Evolutionary conservation across 352 stramenopile genomes (phyloP).

Genomic region (Pythium coloratum): DNA sequence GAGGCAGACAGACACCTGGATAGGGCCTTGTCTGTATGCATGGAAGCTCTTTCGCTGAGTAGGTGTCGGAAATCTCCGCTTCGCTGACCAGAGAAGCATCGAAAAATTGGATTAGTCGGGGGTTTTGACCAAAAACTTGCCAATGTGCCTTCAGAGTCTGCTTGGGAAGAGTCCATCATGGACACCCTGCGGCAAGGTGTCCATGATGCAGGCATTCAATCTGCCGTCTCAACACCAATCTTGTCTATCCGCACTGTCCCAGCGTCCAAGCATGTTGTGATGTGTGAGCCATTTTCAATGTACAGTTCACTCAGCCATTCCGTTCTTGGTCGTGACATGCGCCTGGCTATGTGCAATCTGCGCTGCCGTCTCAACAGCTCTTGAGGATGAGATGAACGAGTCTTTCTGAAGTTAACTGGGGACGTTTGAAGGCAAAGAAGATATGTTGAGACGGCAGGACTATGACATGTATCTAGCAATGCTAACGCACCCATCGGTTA

Average conservation of each 20-base stretch:
- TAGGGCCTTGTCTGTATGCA: too few species aligned
- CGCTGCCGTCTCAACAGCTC: conserved; percentile 6
- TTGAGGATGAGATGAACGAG: not conserved
- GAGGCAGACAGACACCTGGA: too few species aligned
- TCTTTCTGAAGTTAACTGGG: not conserved
- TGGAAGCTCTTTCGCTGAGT: too few species aligned
- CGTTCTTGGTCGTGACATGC: not conserved
- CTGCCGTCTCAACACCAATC: not conserved
- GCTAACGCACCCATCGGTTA: not conserved
- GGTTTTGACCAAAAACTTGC: too few species aligned
- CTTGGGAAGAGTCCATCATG: not conserved
- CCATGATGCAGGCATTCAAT: not conserved
- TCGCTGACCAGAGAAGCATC: too few species aligned
- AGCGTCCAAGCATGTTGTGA: not conserved
- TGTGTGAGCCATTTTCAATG: not conserved
- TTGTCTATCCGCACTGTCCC: not conserved
- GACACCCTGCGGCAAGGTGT: not conserved
- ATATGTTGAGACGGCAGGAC: not conserved
- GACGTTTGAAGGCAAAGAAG: not conserved
- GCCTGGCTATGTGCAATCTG: not conserved
- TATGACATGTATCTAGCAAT: not conserved
- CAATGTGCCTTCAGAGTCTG: not conserved
- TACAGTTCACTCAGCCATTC: conserved; percentile 1
- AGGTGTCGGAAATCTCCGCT: too few species aligned
- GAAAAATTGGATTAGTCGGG: too few species aligned